phyloP scores from a whole-genome alignment of 2,329 filamentous ascomycete species.

The Aureobasidium melanogenum region DNA sequence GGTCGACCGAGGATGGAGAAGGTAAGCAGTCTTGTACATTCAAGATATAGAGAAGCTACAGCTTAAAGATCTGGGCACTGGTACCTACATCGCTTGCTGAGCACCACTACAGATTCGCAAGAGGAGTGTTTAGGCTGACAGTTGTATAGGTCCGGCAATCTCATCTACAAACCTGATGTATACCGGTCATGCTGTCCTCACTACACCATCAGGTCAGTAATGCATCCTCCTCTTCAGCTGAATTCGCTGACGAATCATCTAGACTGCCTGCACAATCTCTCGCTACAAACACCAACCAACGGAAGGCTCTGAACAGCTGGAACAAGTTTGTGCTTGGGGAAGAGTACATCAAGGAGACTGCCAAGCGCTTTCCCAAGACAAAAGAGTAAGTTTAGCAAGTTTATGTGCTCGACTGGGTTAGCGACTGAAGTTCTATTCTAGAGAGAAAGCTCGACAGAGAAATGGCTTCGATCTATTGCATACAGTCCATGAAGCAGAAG shows the following conservation, averaged over 20 bases:
- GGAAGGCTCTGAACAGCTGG: slow-evolving; percentile 69
- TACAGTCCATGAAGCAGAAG: slow-evolving; percentile 62
- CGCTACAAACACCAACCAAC: slow-evolving; percentile 61
- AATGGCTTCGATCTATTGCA: slow-evolving; percentile 59
- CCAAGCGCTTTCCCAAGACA: slow-evolving; percentile 56
- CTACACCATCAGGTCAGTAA: slow-evolving; percentile 58
- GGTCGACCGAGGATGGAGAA: slow-evolving; percentile 68
- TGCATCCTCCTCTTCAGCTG: not conserved
- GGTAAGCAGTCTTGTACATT: slow-evolving; percentile 43
- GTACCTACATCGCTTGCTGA: not conserved
- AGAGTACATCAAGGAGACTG: slow-evolving; percentile 54
- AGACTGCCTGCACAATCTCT: slow-evolving; percentile 58
- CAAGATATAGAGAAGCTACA: not conserved
- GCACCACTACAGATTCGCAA: not conserved
- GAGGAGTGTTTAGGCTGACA: not conserved
- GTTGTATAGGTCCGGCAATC: slow-evolving; percentile 39
- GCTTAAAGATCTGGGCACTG: not conserved
- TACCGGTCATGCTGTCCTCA: slow-evolving; percentile 81
- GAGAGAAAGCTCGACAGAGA: slow-evolving; percentile 52
- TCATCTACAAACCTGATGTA: slow-evolving; percentile 73
- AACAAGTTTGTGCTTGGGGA: slow-evolving; percentile 63
- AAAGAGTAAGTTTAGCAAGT: slow-evolving; percentile 44
- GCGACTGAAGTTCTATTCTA: slow-evolving; percentile 17
- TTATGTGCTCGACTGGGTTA: too few relatives aligned
- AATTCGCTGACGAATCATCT: not conserved